These are phyloP conservation scores for Blastocystis sp. DNA, from an alignment of 352 stramenopile species.

Conservation along the genomic window DNA sequence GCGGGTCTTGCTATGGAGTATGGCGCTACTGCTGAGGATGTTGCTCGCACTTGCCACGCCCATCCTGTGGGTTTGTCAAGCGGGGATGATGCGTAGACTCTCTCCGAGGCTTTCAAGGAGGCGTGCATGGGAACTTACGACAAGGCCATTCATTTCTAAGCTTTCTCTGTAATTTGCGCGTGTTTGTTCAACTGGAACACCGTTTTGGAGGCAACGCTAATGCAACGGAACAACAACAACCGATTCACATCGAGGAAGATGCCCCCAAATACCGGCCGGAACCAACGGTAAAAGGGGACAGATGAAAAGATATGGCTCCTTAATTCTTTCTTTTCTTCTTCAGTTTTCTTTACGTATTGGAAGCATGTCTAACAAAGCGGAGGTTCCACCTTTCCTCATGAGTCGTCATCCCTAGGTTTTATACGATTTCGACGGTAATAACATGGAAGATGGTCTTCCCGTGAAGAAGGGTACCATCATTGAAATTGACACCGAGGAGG, in stretches of 20 bases:
- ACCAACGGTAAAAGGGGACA: not conserved
- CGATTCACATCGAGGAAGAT: not conserved
- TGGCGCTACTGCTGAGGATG: conserved; percentile 92
- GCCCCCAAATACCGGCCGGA: not conserved
- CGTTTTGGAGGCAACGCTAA: not conserved
- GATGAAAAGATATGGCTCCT: not conserved
- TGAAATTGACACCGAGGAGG: conserved; percentile 30
- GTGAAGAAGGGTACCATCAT: conserved; percentile 46
- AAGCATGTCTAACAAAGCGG: conserved; percentile 23
- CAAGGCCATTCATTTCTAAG: conserved; percentile 99
- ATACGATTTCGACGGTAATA: conserved; percentile 67
- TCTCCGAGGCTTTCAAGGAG: conserved; percentile 98
- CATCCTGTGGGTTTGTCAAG: conserved; percentile 74
- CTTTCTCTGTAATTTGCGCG: not conserved
- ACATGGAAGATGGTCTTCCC: conserved; percentile 56
- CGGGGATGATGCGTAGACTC: conserved; percentile 75
- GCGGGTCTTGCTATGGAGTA: conserved; percentile 97
- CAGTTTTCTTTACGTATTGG: conserved; percentile 5
- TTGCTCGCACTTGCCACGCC: conserved; percentile 95
- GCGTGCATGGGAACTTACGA: conserved; percentile 93
- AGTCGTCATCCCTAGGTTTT: conserved; percentile 29
- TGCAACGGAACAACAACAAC: conserved; percentile 47
- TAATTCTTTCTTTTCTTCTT: not conserved
- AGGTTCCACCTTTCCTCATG: not conserved
- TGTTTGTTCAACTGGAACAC: conserved; percentile 23